Conservation (phyloP, 225 moss, liverwort and hornwort species). For the Bryoerythrophyllum caledonicum region DNA sequence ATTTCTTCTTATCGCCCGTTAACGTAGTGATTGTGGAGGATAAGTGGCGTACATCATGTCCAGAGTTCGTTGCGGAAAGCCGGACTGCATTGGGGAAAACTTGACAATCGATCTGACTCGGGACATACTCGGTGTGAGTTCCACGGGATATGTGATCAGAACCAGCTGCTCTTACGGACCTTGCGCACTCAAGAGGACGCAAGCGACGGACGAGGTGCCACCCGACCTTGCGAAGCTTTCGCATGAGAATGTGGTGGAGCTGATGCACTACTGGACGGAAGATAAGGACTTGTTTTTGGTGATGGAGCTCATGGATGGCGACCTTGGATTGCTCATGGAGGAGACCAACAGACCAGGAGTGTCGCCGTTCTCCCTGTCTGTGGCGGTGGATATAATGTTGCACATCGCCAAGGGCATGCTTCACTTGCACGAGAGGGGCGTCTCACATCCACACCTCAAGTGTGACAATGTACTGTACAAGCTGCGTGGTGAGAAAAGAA, state of each 20-base stretch:
- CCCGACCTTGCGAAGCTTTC: slow-evolving; percentile 29
- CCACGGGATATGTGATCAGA: slow-evolving; percentile 25
- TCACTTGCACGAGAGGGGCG: slow-evolving; percentile 16
- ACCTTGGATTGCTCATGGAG: slow-evolving; percentile 15
- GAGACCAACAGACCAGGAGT: neutral
- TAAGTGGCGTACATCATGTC: slow-evolving; percentile 1
- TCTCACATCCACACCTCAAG: slow-evolving; percentile 18
- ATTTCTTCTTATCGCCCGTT: neutral
- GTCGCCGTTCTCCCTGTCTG: slow-evolving; percentile 5
- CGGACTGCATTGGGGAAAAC: slow-evolving; percentile 7
- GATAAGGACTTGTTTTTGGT: neutral
- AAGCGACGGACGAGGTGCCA: neutral
- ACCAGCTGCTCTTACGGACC: slow-evolving; percentile 12
- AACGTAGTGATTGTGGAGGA: neutral
- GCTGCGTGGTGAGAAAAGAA: neutral
- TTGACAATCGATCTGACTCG: slow-evolving; percentile 12
- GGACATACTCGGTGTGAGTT: slow-evolving; percentile 19
- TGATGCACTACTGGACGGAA: slow-evolving; percentile 22
- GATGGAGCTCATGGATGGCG: slow-evolving; percentile 23
- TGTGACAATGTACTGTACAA: slow-evolving; percentile 12
- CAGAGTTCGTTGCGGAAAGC: slow-evolving; percentile 7
- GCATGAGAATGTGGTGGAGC: slow-evolving; percentile 27
- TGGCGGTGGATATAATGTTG: slow-evolving; percentile 4
- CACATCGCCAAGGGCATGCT: slow-evolving; percentile 24
- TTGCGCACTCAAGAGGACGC: slow-evolving; percentile 26